Conservation (phyloP, 306 rosid species). For the Vicia faba region DNA sequence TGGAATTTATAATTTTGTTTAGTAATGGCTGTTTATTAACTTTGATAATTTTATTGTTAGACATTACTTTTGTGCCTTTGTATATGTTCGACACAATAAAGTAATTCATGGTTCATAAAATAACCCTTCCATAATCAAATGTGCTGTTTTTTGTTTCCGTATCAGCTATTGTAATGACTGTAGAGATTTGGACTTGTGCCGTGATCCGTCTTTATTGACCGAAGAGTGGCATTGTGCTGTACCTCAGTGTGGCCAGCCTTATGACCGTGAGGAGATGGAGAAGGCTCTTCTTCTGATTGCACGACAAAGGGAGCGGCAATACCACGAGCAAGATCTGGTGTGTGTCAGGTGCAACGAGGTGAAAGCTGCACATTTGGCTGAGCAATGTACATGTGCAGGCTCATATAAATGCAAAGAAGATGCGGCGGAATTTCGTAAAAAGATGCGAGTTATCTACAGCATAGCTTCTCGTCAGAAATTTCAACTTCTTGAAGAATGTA, state of each 20-base stretch:
- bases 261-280: conserved; percentile 79
- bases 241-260: conserved; percentile 91
- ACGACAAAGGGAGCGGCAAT: conserved; percentile 80
- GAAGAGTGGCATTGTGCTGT: conserved; percentile 85
- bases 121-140: conserved; percentile 19
- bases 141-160: not conserved
- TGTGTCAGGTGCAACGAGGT: conserved; percentile 42
- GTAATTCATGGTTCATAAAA: too few relatives aligned
- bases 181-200: conserved; percentile 85
- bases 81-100: too few relatives aligned
- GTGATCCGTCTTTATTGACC: conserved; percentile 59
- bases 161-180: conserved; percentile 87
- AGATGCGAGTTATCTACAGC: conserved; percentile 67
- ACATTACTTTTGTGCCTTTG: too few relatives aligned
- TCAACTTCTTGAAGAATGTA: conserved; percentile 75
- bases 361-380: conserved; percentile 85
- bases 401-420: conserved; percentile 77
- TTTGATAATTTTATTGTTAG: too few relatives aligned
- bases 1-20: too few relatives aligned
- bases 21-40: too few relatives aligned
- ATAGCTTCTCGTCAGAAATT: conserved; percentile 79
- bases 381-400: conserved; percentile 82
- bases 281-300: conserved; percentile 78
- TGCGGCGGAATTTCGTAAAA: conserved; percentile 47
- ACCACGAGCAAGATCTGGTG: conserved; percentile 66